These are phyloP conservation scores for Acanthamoeba divionensis DNA, from an alignment of 208 protist species.

Conservation along the genomic window DNA sequence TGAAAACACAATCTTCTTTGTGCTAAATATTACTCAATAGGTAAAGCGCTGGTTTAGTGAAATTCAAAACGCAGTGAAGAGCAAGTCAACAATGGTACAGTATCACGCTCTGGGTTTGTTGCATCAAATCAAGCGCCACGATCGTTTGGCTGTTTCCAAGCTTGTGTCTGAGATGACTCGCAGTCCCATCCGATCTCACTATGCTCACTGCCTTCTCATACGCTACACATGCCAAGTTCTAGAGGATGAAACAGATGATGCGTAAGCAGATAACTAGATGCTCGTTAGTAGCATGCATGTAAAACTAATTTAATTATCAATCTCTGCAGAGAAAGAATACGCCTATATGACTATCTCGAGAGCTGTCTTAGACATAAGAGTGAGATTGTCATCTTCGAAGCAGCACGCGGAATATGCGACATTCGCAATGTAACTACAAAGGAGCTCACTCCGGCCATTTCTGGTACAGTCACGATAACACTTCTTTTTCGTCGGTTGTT, in stretches of 20 bases:
- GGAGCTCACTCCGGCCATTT: conserved; percentile 90
- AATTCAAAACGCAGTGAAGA: conserved; percentile 89
- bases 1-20: conserved; percentile 44
- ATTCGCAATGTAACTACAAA: conserved; percentile 86
- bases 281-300: neutral
- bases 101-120: conserved; percentile 95
- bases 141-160: conserved; percentile 92
- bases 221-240: conserved; percentile 91
- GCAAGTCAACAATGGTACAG: conserved; percentile 88
- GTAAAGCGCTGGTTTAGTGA: conserved; percentile 94
- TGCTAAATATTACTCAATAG: conserved; percentile 58
- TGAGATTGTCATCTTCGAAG: conserved; percentile 96
- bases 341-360: conserved; percentile 91
- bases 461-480: conserved; percentile 54
- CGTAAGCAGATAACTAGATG: conserved; percentile 39
- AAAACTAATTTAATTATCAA: neutral
- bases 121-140: conserved; percentile 93
- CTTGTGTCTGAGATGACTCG: conserved; percentile 88
- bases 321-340: conserved; percentile 70
- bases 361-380: conserved; percentile 88
- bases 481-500: conserved; percentile 24
- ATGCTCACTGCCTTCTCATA: conserved; percentile 93
- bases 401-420: conserved; percentile 92
- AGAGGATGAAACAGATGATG: conserved; percentile 83
- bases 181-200: conserved; percentile 87